Evolutionary conservation across 2,329 filamentous ascomycete genomes (phyloP), one percentile per base, ranked within the genome.

Genomic region (Fusarium verrucosum): DNA sequence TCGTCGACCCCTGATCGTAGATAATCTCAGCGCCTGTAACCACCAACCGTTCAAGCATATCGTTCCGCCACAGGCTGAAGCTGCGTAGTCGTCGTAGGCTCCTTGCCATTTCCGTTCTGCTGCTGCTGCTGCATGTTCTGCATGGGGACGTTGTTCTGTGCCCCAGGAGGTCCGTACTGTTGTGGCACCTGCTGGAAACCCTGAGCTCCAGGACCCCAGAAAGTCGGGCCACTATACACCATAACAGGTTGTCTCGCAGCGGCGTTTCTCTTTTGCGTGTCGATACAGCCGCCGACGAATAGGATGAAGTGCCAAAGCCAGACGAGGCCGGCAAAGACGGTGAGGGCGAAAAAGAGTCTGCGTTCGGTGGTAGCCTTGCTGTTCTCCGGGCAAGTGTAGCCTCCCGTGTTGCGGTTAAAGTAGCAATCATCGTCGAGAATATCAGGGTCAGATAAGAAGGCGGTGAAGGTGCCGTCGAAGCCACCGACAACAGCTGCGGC

Each of bases 211-310:
- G 68, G 64, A 13, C 71, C 68, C 74, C 74, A 76, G 64, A 72
- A 72, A 19, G 68, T 62, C 17, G 70, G 72, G 16, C 66, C 71
- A 16, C 62, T 57, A 26, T 49, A 53, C 10, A 76, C 66, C 30
- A 76, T 58, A 40, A 76, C 50, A 16, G 65, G 66, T 10, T 66
- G 55, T 17, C 47, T 62, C 42, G 50, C 51, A 17, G 67, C 62
- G 10, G 61, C 56, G 51, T 78, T 77, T 57, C 71, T 61, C 40
- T 65, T 72, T 46, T 71, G 62, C 1, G 76, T 78, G 53, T 79
- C 77, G 57, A 79, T 69, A 52, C 79, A 81, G 16, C 76, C 77
- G 13, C 72, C 66, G 32, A 80, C 63, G 60, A 81, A 81, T 36
- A 81, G 70, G 53, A 73, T 60, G 36, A 81, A 77, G 58, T 79